Percentiles rank a stretch among this genome's conserved stretches.
Conservation (phyloP, 495 filamentous ascomycete species). For the Aspergillus sclerotiicarbonarius region DNA sequence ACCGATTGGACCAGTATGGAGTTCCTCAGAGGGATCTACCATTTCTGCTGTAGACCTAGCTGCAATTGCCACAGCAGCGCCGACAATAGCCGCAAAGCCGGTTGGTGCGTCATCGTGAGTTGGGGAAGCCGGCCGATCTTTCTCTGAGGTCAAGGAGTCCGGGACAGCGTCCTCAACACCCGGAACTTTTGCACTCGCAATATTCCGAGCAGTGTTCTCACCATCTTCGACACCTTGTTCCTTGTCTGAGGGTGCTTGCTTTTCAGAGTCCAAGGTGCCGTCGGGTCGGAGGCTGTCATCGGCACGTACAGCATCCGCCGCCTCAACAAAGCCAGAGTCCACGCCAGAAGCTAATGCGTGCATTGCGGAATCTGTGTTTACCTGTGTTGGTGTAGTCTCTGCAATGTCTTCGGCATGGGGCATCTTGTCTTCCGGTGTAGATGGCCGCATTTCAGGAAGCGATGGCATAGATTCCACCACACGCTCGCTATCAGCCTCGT, state of each 20-base stretch:
- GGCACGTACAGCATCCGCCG: constrained; percentile 23
- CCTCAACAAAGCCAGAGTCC: constrained; percentile 23
- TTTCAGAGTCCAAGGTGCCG: not conserved
- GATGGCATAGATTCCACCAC: constrained; percentile 12
- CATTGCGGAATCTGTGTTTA: constrained; percentile 1
- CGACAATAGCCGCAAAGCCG: not conserved
- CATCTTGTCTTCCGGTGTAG: constrained; percentile 14
- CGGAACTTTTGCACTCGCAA: not conserved
- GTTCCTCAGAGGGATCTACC: not conserved
- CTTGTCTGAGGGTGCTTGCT: not conserved
- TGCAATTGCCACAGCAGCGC: not conserved
- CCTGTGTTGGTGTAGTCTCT: constrained; percentile 24
- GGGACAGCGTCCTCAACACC: not conserved
- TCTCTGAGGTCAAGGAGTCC: not conserved
- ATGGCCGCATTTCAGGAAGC: constrained; percentile 15
- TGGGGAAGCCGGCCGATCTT: not conserved
- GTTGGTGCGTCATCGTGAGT: not conserved
- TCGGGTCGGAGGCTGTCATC: constrained; percentile 1
- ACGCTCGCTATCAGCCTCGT: constrained; percentile 13
- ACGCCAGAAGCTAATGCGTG: constrained; percentile 8
- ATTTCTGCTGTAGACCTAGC: not conserved
- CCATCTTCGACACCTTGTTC: constrained; percentile 4
- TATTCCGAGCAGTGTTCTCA: constrained; percentile 1
- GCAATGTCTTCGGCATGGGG: constrained; percentile 7
- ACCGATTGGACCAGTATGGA: too few species aligned